These are phyloP conservation scores for Trichoderma virens DNA, from an alignment of 495 filamentous ascomycete species.

Conservation along the genomic window DNA sequence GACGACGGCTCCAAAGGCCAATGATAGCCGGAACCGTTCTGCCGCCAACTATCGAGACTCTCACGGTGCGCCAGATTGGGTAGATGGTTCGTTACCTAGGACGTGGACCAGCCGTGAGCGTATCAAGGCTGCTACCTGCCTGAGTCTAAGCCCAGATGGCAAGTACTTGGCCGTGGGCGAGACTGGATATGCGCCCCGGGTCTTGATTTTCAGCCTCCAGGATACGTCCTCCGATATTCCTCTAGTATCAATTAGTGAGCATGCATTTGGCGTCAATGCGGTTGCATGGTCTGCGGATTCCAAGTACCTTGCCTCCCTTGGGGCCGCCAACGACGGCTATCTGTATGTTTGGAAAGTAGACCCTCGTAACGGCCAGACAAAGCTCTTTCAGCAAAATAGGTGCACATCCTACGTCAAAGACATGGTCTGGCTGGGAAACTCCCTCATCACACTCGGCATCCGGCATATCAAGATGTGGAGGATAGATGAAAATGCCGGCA, in stretches of 20 bases:
- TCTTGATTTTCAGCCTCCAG: constrained; percentile 78
- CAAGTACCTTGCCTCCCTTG: constrained; percentile 79
- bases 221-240: constrained; percentile 73
- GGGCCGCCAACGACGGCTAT: constrained; percentile 85
- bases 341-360: constrained; percentile 87
- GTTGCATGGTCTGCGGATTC: constrained; percentile 86
- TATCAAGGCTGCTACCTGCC: constrained; percentile 92
- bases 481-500: constrained; percentile 52
- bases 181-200: constrained; percentile 88
- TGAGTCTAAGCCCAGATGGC: constrained; percentile 85
- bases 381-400: constrained; percentile 84
- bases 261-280: constrained; percentile 80
- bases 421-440: constrained; percentile 79
- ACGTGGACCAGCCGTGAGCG: constrained; percentile 81
- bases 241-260: constrained; percentile 78
- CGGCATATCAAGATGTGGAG: constrained; percentile 93
- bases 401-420: constrained; percentile 76
- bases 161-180: constrained; percentile 88
- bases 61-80: constrained; percentile 33
- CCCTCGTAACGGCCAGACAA: constrained; percentile 72
- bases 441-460: constrained; percentile 61
- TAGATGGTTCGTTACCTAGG: constrained; percentile 57
- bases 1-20: constrained; percentile 54
- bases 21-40: constrained; percentile 53
- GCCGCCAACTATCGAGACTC: constrained; percentile 50